Evolutionary conservation across 345 rosid genomes (phyloP), one percentile per base, ranked within the genome.

Genomic region (Citrus mangshanensis): DNA sequence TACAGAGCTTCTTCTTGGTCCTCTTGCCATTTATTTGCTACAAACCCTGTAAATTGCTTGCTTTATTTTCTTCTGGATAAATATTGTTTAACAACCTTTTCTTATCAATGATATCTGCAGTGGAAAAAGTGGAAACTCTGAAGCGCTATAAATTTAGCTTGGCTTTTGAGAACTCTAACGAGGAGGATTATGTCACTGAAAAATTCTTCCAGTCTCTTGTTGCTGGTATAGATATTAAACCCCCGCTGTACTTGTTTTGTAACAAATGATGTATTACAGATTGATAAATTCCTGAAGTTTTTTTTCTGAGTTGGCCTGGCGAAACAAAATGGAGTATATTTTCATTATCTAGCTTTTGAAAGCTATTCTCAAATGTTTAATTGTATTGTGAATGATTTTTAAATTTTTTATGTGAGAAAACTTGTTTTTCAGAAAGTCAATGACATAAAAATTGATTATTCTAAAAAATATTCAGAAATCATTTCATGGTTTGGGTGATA

Each of bases 121-220:
- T 93, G 83, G 89, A 92, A 84, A 96, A 96, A 85, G 93, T 94
- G 37, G 92, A 90, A 86, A 79, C 99, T 73, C 89, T 96, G 85
- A 94, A 88, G 83, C 92, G 49, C 70, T 96, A 96, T 82, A 94
- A 89, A 79, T 96, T 96, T 81, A 96, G 99, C 86, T 84, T 96
- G 83, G 97, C 99, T 80, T 94, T 92, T 82, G 99, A 94, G 88
- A 96, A 96, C 72, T 94, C 99, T 30, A 96, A 94, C 51, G 99
- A 96, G 86, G 99, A 96, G 87, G 98, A 96, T 87, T 96, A 96
- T 76, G 97, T 96, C 66, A 96, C 98, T 0, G 99, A 96, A 84
- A 94, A 94, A 9, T 94, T 89, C 86, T 94, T 96, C 88, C 99
- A 96, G 80, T 89, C 98, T 77, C 91, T 96, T 35, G 97, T 94